A percentile compares a stretch with the other conserved stretches of the same genome.
phyloP scores from a whole-genome alignment of 2,329 filamentous ascomycete species.

The Aspergillus intermedius region DNA sequence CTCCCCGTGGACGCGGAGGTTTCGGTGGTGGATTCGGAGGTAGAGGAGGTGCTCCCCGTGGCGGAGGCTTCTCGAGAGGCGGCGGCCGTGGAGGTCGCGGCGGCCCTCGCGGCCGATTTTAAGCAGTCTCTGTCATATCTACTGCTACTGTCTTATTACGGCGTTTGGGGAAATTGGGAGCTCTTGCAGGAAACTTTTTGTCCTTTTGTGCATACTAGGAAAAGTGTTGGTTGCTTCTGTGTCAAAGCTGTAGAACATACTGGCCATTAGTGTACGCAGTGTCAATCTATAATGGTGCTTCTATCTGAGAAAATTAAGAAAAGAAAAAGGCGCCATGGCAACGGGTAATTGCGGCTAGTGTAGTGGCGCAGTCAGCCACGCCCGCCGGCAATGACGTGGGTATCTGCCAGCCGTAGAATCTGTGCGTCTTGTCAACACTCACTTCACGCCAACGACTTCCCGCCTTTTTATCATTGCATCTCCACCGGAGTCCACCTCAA shows the following conservation, averaged over 20 bases:
- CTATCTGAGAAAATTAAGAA: no score
- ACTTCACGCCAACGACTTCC: slow-evolving; percentile 15
- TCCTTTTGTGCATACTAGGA: slow-evolving; percentile 30
- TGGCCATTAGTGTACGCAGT: slow-evolving; percentile 15
- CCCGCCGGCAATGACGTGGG: slow-evolving; percentile 30
- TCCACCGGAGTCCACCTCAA: slow-evolving; percentile 1
- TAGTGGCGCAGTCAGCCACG: slow-evolving; percentile 23
- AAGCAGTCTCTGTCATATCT: slow-evolving; percentile 21
- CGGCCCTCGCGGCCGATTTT: slow-evolving; percentile 25
- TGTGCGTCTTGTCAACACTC: slow-evolving; percentile 30
- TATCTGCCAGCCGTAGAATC: slow-evolving; percentile 16
- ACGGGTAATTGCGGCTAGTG: slow-evolving; percentile 16
- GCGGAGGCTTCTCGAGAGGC: slow-evolving; percentile 18
- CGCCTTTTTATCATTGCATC: slow-evolving; percentile 7
- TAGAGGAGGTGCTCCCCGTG: slow-evolving; percentile 34
- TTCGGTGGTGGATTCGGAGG: slow-evolving; percentile 42
- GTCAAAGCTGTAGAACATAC: slow-evolving; percentile 25
- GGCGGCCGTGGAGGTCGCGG: slow-evolving; percentile 27
- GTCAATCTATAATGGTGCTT: no score
- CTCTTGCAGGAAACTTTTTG: slow-evolving; percentile 32
- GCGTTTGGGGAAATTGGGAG: slow-evolving; percentile 39
- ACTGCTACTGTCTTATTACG: slow-evolving; percentile 33
- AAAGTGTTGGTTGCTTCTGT: slow-evolving; percentile 24
- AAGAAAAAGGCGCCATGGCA: no score
- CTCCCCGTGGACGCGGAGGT: slow-evolving; percentile 39